Base-by-base conservation (phyloP, 352 stramenopile species). In the Phytophthora vignae region DNA sequence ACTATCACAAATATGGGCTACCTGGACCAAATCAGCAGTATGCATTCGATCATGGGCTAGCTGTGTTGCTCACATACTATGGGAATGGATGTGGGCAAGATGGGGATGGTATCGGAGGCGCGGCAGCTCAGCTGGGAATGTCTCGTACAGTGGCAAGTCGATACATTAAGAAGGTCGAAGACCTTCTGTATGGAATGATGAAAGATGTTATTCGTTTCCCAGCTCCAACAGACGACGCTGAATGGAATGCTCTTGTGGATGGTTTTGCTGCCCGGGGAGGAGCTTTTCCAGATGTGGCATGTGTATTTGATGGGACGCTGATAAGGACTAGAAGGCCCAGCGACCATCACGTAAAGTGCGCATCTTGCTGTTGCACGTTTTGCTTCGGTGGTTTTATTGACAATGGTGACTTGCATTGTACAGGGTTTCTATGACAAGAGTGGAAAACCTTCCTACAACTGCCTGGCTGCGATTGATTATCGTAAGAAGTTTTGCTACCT, bases 361-460 rank as follows among this genome's bases (percentile, higher is more conserved):
- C 17, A 40, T 38, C 14, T 33, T 57, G 22, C 4, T 19, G 15
- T 48, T 38, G 49, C 22, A n/a, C 27, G 27, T 4, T 31, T 31
- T 31, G 27, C 5, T 5, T 31, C 4, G 2, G 27, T 31, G 27
- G 27, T 4, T 31, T 31, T 2, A 31, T 31, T 31, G 27, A 31
- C 27, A 31, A 31, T 31, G 12, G 9, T 42, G 12, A 21, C 22
- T 17, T 36, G 15, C 15, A 21, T 1, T 3, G 12, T 48, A 8
- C n/a, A 52, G n/a, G 27, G 21, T 4, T 59, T 59, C n/a, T 59
- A 58, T 14, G 59, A 66, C 6, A 66, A 66, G n/a, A 66, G 48
- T 27, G 48, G 58, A 1, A 40, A 57, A 7, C 46, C 31, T 10
- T 52, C 48, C 21, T 53, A 66, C 48, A 66, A 53, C 31, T 52